Conservation (phyloP, 257 asterid genomes). For the Petrea volubilis region DNA sequence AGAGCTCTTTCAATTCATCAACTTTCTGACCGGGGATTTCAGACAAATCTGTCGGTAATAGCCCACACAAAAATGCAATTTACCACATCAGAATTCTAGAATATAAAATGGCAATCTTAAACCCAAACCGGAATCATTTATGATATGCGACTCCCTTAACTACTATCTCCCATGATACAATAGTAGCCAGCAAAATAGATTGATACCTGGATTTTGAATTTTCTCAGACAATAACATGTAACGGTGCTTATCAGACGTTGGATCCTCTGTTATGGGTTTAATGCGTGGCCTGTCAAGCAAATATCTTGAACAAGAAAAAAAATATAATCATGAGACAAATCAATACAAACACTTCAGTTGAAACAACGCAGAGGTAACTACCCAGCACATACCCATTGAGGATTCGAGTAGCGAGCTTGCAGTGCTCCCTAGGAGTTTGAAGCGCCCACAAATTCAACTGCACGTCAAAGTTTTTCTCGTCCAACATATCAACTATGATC, state of each 20-base stretch:
- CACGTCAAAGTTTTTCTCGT: slow-evolving; percentile 62
- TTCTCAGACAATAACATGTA: slow-evolving; percentile 74
- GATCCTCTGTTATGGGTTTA: slow-evolving; percentile 87
- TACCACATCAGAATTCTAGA: not conserved
- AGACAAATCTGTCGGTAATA: slow-evolving; percentile 61
- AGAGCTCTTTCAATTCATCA: slow-evolving; percentile 65
- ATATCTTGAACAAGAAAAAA: slow-evolving; percentile 46
- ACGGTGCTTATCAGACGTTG: slow-evolving; percentile 63
- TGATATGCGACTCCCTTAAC: not conserved
- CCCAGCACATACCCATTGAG: slow-evolving; percentile 63
- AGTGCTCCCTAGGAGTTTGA: slow-evolving; percentile 75
- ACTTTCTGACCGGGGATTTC: slow-evolving; percentile 68
- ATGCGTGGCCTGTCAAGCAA: slow-evolving; percentile 81
- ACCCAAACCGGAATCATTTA: no score
- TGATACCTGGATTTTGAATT: slow-evolving; percentile 56
- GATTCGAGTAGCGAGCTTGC: slow-evolving; percentile 74
- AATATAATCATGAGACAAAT: not conserved
- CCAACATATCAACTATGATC: slow-evolving; percentile 39
- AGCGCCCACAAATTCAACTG: slow-evolving; percentile 68
- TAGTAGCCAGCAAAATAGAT: not conserved
- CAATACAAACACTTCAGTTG: not conserved
- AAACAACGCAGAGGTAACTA: not conserved
- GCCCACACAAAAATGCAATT: slow-evolving; percentile 1
- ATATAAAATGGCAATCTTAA: not conserved
- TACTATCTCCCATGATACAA: not conserved